phyloP scores from a whole-genome alignment of 805 yeast genomes.

The Zygosaccharomyces siamensis region DNA sequence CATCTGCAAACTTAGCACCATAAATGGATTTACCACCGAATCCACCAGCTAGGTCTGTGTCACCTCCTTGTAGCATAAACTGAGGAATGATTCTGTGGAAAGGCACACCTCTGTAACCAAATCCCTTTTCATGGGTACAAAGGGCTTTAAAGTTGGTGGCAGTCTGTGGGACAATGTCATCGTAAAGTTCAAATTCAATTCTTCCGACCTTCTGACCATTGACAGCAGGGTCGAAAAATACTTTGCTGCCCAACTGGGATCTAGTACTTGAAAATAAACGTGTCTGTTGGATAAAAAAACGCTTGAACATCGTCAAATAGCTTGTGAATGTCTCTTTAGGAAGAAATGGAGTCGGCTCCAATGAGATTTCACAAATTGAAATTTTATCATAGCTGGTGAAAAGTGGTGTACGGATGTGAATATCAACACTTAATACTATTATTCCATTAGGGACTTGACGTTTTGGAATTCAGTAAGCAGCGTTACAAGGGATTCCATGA shows the following conservation, averaged over 20 bases:
- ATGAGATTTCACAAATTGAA: neutral
- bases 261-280: conserved; percentile 51
- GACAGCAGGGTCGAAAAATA: conserved; percentile 53
- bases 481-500: conserved; percentile 43
- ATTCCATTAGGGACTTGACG: conserved; percentile 23
- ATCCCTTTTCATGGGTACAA: conserved; percentile 86
- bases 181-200: conserved; percentile 36
- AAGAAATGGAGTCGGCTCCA: neutral
- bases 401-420: neutral
- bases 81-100: conserved; percentile 94
- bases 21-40: conserved; percentile 89
- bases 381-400: neutral
- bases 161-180: conserved; percentile 61
- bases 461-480: conserved; percentile 35
- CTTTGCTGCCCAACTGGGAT: conserved; percentile 46
- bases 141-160: conserved; percentile 77
- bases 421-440: neutral
- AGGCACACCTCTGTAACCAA: conserved; percentile 75
- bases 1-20: conserved; percentile 66
- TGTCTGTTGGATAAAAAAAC: conserved; percentile 22
- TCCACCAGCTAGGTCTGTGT: conserved; percentile 81
- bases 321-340: neutral
- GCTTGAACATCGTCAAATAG: conserved; percentile 17
- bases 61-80: conserved; percentile 97
- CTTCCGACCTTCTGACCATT: conserved; percentile 42